Evolutionary conservation across 805 yeast species (phyloP).

Genomic region (Yarrowia sp.): DNA sequence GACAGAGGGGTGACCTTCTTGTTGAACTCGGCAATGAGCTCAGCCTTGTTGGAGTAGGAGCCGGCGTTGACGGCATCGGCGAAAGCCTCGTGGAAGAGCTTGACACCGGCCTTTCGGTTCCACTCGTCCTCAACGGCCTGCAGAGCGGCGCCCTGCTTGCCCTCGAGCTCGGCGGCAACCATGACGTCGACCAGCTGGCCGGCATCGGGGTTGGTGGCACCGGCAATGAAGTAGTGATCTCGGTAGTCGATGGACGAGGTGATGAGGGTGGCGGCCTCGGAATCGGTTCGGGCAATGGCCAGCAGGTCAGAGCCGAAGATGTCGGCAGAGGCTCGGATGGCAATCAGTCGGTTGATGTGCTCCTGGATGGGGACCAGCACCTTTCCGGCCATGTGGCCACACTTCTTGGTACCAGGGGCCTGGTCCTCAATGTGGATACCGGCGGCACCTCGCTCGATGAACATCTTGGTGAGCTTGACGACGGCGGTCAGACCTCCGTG

Average conservation of each 20-base stretch:
- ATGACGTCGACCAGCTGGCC: constrained; percentile 77
- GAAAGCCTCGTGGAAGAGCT: constrained; percentile 90
- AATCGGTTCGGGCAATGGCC: constrained; percentile 93
- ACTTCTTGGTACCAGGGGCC: constrained; percentile 98
- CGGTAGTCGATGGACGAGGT: constrained; percentile 93
- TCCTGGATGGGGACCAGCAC: constrained; percentile 97
- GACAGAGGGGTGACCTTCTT: constrained; percentile 76
- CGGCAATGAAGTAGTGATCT: constrained; percentile 91
- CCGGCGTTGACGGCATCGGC: constrained; percentile 77
- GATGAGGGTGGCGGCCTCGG: constrained; percentile 95
- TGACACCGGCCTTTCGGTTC: constrained; percentile 81
- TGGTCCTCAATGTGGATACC: constrained; percentile 99
- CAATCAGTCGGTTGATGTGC: constrained; percentile 91
- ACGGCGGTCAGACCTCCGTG: constrained; percentile 98
- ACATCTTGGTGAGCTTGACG: constrained; percentile 92
- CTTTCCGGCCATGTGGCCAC: constrained; percentile 99
- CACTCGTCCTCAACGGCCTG: constrained; percentile 81
- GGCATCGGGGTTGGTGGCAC: constrained; percentile 84
- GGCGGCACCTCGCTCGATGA: constrained; percentile 97
- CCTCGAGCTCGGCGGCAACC: constrained; percentile 80
- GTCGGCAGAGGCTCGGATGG: constrained; percentile 95
- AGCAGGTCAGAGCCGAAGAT: constrained; percentile 86
- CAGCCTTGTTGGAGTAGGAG: constrained; percentile 59
- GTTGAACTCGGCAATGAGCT: constrained; percentile 68
- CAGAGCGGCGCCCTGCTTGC: constrained; percentile 73